Conservation (phyloP, 108 stramenopile genomes). For the Cyclostephanos tholiformis region DNA sequence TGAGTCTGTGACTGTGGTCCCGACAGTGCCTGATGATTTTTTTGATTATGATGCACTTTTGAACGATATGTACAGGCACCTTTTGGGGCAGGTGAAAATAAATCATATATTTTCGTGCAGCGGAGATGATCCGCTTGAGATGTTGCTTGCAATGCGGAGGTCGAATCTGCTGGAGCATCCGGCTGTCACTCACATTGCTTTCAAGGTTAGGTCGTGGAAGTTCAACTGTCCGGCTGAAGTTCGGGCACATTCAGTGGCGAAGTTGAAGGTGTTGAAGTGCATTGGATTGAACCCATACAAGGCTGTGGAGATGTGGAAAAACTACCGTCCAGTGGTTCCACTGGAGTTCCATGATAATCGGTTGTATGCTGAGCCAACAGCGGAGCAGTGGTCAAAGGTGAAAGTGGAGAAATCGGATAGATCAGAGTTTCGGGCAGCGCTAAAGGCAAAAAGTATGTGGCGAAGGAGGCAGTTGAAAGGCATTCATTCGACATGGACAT, state of each 20-base stretch:
- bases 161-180: not conserved
- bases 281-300: conserved; percentile 19
- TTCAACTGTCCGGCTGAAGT: not conserved
- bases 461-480: no score
- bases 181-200: not conserved
- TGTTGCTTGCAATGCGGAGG: not conserved
- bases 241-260: not conserved
- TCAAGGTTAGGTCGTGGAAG: not conserved
- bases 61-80: not conserved
- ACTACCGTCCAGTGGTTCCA: no score
- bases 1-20: not conserved
- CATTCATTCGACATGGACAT: no score
- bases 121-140: not conserved
- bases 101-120: conserved; percentile 9
- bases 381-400: no score
- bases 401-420: no score
- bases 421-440: no score
- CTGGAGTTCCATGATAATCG: no score
- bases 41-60: not conserved
- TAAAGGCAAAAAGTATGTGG: no score
- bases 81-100: conserved; percentile 1
- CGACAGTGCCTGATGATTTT: not conserved
- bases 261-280: not conserved
- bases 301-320: no score
- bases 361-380: no score